phyloP scores from a whole-genome alignment of 2,329 filamentous ascomycete species.

The Phoma herbarum region DNA sequence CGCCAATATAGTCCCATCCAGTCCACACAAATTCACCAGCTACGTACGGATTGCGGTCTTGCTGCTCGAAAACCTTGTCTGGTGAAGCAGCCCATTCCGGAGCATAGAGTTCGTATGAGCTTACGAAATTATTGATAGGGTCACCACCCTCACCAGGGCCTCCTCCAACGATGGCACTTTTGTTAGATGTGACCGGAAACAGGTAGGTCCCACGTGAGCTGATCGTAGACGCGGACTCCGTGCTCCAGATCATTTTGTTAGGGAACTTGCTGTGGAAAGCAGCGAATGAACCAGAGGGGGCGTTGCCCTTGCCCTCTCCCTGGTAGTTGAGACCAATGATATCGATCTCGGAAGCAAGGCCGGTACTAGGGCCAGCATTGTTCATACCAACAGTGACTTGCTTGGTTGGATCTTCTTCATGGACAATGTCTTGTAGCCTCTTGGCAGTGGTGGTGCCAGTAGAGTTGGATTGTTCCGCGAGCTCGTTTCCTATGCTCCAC shows the following conservation, averaged over 20 bases:
- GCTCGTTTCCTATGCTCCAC: constrained; percentile 65
- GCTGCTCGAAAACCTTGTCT: constrained; percentile 62
- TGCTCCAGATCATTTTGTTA: constrained; percentile 54
- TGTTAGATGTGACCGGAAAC: constrained; percentile 59
- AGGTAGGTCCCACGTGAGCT: constrained; percentile 63
- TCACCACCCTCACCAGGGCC: constrained; percentile 50
- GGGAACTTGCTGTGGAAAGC: constrained; percentile 58
- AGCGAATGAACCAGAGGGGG: constrained; percentile 54
- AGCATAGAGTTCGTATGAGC: constrained; percentile 63
- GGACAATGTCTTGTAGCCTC: constrained; percentile 55
- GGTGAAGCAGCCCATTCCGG: constrained; percentile 59
- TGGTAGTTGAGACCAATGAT: constrained; percentile 65
- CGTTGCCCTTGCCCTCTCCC: constrained; percentile 57
- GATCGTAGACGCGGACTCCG: constrained; percentile 52
- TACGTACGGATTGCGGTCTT: constrained; percentile 60
- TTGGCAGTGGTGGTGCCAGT: constrained; percentile 48
- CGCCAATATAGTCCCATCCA: constrained; percentile 61
- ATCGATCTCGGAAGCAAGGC: constrained; percentile 56
- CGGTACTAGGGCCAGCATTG: constrained; percentile 52
- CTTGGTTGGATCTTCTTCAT: constrained; percentile 60
- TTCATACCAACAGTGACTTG: constrained; percentile 59
- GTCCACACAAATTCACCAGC: constrained; percentile 65
- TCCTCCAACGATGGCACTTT: constrained; percentile 51
- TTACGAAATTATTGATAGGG: constrained; percentile 51
- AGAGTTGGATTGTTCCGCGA: constrained; percentile 57